Conservation (phyloP, 176 grass and related monocot species). For the Leersia perrieri region DNA sequence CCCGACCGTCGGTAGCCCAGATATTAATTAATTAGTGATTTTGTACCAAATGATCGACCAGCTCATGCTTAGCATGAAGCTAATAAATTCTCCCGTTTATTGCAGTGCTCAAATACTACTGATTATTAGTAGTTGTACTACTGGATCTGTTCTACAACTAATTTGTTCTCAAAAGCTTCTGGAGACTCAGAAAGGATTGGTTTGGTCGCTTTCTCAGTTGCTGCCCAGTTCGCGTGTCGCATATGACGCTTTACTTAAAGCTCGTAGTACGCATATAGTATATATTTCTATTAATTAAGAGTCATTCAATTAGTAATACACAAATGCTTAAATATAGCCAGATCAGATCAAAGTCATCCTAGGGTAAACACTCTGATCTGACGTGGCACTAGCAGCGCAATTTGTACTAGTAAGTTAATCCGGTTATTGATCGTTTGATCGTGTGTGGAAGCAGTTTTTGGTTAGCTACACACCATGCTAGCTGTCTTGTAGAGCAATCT, state of each 20-base stretch:
- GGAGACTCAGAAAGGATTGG: neutral
- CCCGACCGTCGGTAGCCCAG: constrained; percentile 3
- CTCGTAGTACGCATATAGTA: neutral
- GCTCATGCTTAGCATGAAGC: neutral
- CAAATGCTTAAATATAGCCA: neutral
- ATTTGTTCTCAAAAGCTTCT: neutral
- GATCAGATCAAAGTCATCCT: neutral
- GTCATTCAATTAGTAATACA: neutral
- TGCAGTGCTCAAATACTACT: neutral
- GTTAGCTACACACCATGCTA: neutral
- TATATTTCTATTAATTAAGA: neutral
- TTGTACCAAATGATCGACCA: neutral
- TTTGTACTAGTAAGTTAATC: neutral
- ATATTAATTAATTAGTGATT: neutral
- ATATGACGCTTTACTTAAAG: neutral
- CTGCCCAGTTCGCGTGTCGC: neutral
- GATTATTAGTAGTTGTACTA: neutral
- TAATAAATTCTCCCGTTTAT: neutral
- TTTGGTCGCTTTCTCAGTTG: constrained; percentile 3
- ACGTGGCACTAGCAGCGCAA: neutral
- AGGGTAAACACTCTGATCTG: neutral
- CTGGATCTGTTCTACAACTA: neutral
- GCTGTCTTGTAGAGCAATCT: neutral
- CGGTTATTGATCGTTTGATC: neutral
- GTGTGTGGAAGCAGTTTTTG: neutral